These are phyloP conservation scores for Chlamydomonas sp. DNA, from an alignment of 139 green algal species.

Conservation along the genomic window DNA sequence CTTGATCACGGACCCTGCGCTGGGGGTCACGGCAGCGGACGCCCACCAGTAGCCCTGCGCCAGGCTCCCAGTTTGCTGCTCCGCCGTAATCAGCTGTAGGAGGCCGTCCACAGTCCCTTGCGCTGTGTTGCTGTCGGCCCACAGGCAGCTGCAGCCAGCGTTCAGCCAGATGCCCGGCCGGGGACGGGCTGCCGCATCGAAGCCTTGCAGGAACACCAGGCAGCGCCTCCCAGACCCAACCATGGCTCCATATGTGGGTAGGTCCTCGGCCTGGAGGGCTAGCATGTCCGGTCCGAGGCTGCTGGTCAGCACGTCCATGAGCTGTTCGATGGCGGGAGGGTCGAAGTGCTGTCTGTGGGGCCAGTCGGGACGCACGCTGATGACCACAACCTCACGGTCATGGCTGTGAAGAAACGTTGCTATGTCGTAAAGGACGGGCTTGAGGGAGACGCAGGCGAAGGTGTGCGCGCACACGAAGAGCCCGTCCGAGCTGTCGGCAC, in stretches of 20 bases:
- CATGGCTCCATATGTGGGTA: background rate
- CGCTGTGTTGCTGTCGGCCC: background rate
- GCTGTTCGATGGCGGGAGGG: background rate
- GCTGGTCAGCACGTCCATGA: background rate
- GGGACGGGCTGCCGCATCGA: background rate
- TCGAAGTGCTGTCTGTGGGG: background rate
- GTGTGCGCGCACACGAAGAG: slow-evolving; percentile 3
- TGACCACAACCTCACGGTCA: background rate
- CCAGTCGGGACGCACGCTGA: slow-evolving; percentile 14
- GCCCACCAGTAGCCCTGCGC: background rate
- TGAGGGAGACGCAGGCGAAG: slow-evolving; percentile 5
- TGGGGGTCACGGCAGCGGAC: background rate
- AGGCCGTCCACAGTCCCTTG: slow-evolving; percentile 16
- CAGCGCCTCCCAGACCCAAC: background rate
- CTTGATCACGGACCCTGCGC: background rate
- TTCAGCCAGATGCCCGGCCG: background rate
- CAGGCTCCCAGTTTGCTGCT: background rate
- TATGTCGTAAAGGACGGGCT: background rate
- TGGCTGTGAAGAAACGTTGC: background rate
- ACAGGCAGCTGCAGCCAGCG: background rate
- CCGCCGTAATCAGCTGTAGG: background rate
- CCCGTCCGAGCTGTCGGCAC: background rate
- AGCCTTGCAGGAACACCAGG: background rate
- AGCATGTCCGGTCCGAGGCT: background rate
- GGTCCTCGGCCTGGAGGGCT: background rate